Conservation (phyloP, 495 filamentous ascomycete genomes). For the Hyphodiscus hymeniophilus region DNA sequence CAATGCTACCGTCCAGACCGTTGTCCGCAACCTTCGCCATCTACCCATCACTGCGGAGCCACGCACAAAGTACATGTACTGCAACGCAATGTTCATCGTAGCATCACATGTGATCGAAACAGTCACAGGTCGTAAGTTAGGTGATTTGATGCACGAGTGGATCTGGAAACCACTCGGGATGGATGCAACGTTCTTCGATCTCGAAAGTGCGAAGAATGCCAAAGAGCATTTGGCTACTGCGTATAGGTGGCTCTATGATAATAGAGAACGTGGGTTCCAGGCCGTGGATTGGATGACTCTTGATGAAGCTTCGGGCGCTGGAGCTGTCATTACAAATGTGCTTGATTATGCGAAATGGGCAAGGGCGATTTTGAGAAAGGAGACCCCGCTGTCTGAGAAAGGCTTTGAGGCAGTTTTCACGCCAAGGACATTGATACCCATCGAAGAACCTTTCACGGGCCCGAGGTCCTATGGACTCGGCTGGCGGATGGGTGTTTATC, state of each 20-base stretch:
- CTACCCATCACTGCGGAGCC: constrained; percentile 32
- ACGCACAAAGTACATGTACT: constrained; percentile 38
- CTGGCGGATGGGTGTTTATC: background rate
- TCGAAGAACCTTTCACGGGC: constrained; percentile 4
- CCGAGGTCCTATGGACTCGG: constrained; percentile 31
- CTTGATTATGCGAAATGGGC: constrained; percentile 46
- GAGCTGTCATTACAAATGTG: constrained; percentile 41
- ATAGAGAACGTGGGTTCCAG: constrained; percentile 14
- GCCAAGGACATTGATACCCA: constrained; percentile 26
- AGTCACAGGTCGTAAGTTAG: constrained; percentile 33
- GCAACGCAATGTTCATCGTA: constrained; percentile 44
- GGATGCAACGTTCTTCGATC: constrained; percentile 38
- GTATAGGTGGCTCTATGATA: constrained; percentile 18
- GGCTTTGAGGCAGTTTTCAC: constrained; percentile 31
- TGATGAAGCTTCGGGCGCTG: constrained; percentile 36
- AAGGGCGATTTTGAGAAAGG: constrained; percentile 23
- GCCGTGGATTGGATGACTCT: constrained; percentile 22
- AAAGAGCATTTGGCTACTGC: constrained; percentile 22
- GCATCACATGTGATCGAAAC: constrained; percentile 35
- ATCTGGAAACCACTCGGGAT: constrained; percentile 44
- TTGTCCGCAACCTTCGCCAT: constrained; percentile 35
- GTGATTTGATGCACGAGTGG: constrained; percentile 29
- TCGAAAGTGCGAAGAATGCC: constrained; percentile 27
- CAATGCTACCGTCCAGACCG: constrained; percentile 21
- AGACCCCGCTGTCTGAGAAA: constrained; percentile 25